These are phyloP conservation scores for Curvularia lunata DNA, from an alignment of 2,329 filamentous ascomycete species.

Conservation along the genomic window DNA sequence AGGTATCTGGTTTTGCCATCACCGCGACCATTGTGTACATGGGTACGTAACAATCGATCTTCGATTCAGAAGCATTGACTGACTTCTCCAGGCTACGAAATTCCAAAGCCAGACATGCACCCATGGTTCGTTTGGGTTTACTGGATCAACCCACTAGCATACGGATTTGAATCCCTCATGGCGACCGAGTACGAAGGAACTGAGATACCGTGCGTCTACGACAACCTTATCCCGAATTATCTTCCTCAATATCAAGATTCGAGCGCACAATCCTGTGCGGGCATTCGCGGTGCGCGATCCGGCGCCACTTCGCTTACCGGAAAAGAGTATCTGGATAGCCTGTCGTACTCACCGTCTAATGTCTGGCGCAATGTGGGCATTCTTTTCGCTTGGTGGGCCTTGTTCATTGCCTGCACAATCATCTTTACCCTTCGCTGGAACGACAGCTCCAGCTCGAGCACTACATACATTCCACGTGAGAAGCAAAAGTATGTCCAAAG, in stretches of 20 bases:
- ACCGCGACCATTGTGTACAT: conserved; percentile 67
- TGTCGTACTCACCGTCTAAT: conserved; percentile 50
- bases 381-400: conserved; percentile 51
- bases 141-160: conserved; percentile 78
- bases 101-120: conserved; percentile 57
- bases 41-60: conserved; percentile 47
- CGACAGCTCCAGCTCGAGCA: conserved; percentile 57
- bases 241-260: conserved; percentile 56
- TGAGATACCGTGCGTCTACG: conserved; percentile 57
- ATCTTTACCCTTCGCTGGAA: conserved; percentile 65
- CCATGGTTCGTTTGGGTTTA: conserved; percentile 63
- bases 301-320: conserved; percentile 61
- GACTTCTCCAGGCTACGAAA: conserved; percentile 53
- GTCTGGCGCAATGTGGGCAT: conserved; percentile 54
- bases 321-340: conserved; percentile 63
- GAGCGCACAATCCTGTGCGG: conserved; percentile 61
- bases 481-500: conserved; percentile 26
- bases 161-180: conserved; percentile 78
- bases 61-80: background rate
- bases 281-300: conserved; percentile 61
- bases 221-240: conserved; percentile 58
- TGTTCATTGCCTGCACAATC: conserved; percentile 62
- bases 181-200: conserved; percentile 66
- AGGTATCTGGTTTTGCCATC: conserved; percentile 61
- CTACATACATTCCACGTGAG: conserved; percentile 64